Evolutionary conservation across 495 filamentous ascomycete species (phyloP).

Genomic region (Daldinia vernicosa): DNA sequence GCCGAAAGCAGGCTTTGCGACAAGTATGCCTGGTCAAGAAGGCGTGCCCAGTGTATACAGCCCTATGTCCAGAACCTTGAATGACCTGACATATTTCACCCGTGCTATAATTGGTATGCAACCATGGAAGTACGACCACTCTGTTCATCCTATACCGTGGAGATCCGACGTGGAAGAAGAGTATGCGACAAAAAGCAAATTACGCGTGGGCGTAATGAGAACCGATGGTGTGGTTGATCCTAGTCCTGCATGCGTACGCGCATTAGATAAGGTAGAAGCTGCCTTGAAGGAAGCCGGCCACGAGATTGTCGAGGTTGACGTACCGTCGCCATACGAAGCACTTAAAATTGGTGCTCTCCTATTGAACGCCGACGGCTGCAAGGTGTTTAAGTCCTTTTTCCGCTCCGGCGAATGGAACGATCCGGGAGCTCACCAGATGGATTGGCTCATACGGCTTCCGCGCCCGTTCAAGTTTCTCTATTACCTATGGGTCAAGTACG

Average conservation of each 20-base stretch:
- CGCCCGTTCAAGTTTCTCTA: conserved; percentile 83
- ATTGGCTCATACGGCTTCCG: conserved; percentile 75
- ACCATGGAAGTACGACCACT: conserved; percentile 92
- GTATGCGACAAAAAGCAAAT: conserved; percentile 64
- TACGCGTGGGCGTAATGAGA: conserved; percentile 80
- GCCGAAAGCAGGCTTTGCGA: conserved; percentile 85
- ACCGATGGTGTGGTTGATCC: conserved; percentile 90
- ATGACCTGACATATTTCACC: conserved; percentile 88
- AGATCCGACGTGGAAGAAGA: conserved; percentile 66
- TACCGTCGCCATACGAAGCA: conserved; percentile 74
- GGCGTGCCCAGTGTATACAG: conserved; percentile 89
- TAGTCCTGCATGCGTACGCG: conserved; percentile 82
- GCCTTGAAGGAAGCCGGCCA: conserved; percentile 78
- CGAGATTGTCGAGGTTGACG: conserved; percentile 75
- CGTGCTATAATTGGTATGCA: conserved; percentile 79
- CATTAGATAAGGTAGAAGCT: conserved; percentile 72
- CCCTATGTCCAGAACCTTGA: conserved; percentile 90
- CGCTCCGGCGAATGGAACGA: conserved; percentile 83
- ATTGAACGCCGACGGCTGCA: conserved; percentile 86
- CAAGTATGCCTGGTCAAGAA: conserved; percentile 95
- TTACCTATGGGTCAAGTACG: conserved; percentile 86
- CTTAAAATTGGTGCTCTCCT: conserved; percentile 84
- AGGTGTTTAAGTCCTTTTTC: conserved; percentile 80
- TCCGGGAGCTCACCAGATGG: conserved; percentile 77
- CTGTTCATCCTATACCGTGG: conserved; percentile 87